Base-by-base conservation (phyloP, 345 rosid species). In the Rhodomyrtus tomentosa region DNA sequence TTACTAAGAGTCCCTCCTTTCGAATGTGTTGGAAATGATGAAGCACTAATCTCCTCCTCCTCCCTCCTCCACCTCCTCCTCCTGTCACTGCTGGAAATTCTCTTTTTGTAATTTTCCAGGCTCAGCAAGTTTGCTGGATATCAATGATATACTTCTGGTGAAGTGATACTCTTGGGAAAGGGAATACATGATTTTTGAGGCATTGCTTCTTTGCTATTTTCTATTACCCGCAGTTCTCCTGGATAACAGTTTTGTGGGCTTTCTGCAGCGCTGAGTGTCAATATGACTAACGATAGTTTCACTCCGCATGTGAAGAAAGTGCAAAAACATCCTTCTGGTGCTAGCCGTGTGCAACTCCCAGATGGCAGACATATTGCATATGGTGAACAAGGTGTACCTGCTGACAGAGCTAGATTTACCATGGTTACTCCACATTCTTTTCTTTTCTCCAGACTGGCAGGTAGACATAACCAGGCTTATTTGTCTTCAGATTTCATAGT, bases 351-450 rank as follows among this genome's bases (percentile, higher is more conserved):
- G 56, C 86, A 84, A 86, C 98, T 95, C 86, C 98, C 98, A 4
- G 98, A 94, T 89, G 99, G 98, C 50, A 92, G 98, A 90, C 88
- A 87, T 83, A 84, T 95, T 86, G 99, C 98, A 83, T 96, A 94
- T 89, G 86, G 82, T 45, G 96, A 93, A 82, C 87, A 76, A 36
- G 99, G 99, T 84, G 98, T 96, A 87, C 86, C 93, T 15, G 92
- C 95, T 10, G 88, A 91, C 76, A 90, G 89, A 88, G 97, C 98
- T 82, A 90, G 98, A 89, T 88, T 89, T 88, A 92, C 98, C 55
- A 58, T 96, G 3, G 88, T 96, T 85, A 89, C 89, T 85, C 94
- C 98, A 4, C 99, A 94, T 88, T 87, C 93, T 49, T 93, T 96
- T 84, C 95, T 96, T 76, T 96, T 96, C 83, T 96, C 99, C 51